Percentiles rank a stretch among this genome's conserved stretches.
These are phyloP conservation scores for Auriscalpium microsporum DNA, from an alignment of 768 basidiomycete genomes.

Conservation along the genomic window DNA sequence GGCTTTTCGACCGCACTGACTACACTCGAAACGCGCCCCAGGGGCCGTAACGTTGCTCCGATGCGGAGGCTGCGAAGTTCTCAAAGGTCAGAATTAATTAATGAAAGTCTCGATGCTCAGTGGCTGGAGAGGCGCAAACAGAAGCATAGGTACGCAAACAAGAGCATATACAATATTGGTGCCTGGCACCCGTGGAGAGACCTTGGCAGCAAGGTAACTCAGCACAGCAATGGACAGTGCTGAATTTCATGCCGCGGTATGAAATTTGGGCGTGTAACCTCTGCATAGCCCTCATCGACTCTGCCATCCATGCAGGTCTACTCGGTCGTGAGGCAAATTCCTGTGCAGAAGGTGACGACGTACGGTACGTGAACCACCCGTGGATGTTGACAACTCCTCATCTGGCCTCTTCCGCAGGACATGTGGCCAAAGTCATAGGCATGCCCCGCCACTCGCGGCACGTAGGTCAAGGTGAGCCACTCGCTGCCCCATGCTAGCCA, in stretches of 20 bases:
- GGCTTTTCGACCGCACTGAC: too few species aligned
- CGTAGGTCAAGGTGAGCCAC: conserved; percentile 63
- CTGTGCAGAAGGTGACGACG: conserved; percentile 57
- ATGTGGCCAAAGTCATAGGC: conserved; percentile 71
- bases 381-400: not conserved
- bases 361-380: conserved; percentile 43
- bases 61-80: too few species aligned
- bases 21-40: too few species aligned
- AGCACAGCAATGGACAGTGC: conserved; percentile 38
- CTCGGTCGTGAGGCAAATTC: conserved; percentile 61
- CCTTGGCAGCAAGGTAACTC: too few species aligned
- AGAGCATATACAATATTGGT: too few species aligned
- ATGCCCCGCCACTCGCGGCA: conserved; percentile 75
- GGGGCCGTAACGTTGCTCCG: too few species aligned
- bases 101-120: too few species aligned
- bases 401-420: conserved; percentile 35
- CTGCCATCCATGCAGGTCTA: conserved; percentile 50
- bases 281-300: not conserved
- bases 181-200: too few species aligned
- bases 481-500: not conserved
- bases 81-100: too few species aligned
- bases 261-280: conserved; percentile 8
- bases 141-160: too few species aligned
- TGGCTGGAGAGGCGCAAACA: too few species aligned
- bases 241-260: conserved; percentile 53